These are phyloP conservation scores for Gymnopilus dilepis DNA, from an alignment of 768 basidiomycete species.

Conservation along the genomic window DNA sequence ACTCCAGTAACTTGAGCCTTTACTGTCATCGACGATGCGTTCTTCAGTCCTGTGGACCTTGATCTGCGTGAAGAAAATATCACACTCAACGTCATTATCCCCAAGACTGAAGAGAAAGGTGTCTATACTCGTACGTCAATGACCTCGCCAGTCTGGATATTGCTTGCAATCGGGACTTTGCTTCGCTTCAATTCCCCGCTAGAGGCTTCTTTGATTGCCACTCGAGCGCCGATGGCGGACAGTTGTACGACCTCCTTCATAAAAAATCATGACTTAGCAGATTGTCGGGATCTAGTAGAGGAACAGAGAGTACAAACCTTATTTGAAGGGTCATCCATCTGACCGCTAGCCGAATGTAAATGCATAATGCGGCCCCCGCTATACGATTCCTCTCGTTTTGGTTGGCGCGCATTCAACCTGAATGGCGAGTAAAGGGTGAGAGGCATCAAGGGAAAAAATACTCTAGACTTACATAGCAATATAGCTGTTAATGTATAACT, in stretches of 20 bases:
- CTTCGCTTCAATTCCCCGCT: background rate
- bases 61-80: background rate
- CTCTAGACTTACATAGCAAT: background rate
- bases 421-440: too few species aligned
- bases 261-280: too few species aligned
- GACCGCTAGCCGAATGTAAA: background rate
- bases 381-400: background rate
- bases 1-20: background rate
- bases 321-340: background rate
- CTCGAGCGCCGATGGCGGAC: background rate
- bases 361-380: background rate
- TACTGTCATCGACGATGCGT: background rate
- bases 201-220: background rate
- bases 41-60: background rate
- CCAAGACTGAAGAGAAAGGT: too few species aligned
- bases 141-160: background rate
- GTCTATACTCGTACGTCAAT: background rate
- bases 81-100: too few species aligned
- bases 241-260: background rate
- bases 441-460: background rate
- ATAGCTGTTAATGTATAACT: background rate
- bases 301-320: background rate
- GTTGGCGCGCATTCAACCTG: background rate
- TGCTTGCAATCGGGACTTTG: background rate
- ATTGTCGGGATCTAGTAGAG: background rate